phyloP scores from a whole-genome alignment of 2,329 filamentous ascomycete genomes.

The Dichotomopilus funicola region DNA sequence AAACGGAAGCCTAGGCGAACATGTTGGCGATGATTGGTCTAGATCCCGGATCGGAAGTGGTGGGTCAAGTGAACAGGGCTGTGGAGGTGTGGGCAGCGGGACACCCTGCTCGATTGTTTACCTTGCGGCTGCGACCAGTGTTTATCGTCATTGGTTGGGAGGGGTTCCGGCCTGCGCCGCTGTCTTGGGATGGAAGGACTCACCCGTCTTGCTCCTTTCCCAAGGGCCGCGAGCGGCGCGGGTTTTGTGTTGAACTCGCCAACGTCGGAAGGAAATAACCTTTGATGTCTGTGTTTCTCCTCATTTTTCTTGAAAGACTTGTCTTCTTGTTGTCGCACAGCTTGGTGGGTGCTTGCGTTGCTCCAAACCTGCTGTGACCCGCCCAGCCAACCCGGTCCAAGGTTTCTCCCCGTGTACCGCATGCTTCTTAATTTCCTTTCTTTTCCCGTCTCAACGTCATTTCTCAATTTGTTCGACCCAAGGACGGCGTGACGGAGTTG shows the following conservation, averaged over 20 bases:
- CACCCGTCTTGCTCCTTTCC: not conserved
- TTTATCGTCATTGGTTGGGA: slow-evolving; percentile 16
- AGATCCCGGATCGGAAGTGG: not conserved
- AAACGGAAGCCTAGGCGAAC: slow-evolving; percentile 1
- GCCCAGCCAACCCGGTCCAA: too few species aligned
- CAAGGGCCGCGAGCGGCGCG: slow-evolving; percentile 7
- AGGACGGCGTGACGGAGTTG: too few species aligned
- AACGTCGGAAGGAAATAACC: not conserved
- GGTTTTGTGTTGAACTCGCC: not conserved
- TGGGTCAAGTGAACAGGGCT: slow-evolving; percentile 3
- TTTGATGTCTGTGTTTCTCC: too few species aligned
- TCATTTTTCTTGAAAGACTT: too few species aligned
- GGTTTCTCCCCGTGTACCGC: too few species aligned
- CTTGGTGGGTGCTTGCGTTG: too few species aligned
- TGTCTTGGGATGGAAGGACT: not conserved
- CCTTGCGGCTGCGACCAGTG: slow-evolving; percentile 12
- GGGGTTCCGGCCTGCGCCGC: not conserved
- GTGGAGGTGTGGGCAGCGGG: slow-evolving; percentile 7
- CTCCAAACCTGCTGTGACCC: too few species aligned
- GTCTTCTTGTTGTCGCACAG: too few species aligned
- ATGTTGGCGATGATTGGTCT: not conserved
- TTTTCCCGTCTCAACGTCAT: not conserved
- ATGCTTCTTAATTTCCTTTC: too few species aligned
- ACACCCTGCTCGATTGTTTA: slow-evolving; percentile 15
- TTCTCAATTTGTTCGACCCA: not conserved